A percentile compares a stretch with the other conserved stretches of the same genome.
These are phyloP conservation scores for rapeseed (Brassica napus) DNA, from an alignment of 345 rosid genomes.

Conservation along the genomic window DNA sequence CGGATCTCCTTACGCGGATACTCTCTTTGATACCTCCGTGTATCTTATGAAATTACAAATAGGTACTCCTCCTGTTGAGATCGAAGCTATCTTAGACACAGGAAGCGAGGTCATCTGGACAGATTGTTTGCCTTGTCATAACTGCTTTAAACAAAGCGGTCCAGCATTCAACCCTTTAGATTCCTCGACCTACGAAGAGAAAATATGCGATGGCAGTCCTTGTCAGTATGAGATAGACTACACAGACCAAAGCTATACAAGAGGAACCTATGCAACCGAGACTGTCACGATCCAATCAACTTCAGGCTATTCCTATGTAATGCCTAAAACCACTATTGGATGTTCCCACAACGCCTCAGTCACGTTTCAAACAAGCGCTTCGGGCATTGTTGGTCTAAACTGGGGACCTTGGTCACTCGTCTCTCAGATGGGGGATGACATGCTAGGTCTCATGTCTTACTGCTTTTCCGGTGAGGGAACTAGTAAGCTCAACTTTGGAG, in stretches of 20 bases:
- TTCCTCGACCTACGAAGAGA: background rate
- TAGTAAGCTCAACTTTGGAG: slow-evolving; percentile 20
- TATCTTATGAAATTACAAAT: slow-evolving; percentile 24
- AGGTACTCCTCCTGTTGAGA: slow-evolving; percentile 24
- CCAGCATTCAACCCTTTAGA: too few species aligned
- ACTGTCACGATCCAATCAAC: slow-evolving; percentile 9
- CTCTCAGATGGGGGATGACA: background rate
- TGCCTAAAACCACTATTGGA: too few species aligned
- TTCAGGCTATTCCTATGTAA: background rate
- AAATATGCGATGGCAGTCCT: background rate
- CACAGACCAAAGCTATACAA: background rate
- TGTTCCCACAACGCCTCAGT: too few species aligned
- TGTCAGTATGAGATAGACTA: background rate
- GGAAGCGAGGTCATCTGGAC: slow-evolving; percentile 14
- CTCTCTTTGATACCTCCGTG: background rate
- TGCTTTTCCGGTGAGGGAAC: slow-evolving; percentile 16
- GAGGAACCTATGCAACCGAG: background rate
- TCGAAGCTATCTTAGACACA: background rate
- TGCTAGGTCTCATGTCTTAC: slow-evolving; percentile 15
- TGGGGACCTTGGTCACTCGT: background rate
- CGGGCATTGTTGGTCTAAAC: slow-evolving; percentile 3
- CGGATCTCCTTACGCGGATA: slow-evolving; percentile 21
- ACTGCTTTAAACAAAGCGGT: too few species aligned
- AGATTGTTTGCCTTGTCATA: slow-evolving; percentile 10
- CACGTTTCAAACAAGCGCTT: too few species aligned